A percentile compares a stretch with the other conserved stretches of the same genome.
phyloP scores from a whole-genome alignment of 1,139 yeast species.

The Hyphopichia fennica region DNA sequence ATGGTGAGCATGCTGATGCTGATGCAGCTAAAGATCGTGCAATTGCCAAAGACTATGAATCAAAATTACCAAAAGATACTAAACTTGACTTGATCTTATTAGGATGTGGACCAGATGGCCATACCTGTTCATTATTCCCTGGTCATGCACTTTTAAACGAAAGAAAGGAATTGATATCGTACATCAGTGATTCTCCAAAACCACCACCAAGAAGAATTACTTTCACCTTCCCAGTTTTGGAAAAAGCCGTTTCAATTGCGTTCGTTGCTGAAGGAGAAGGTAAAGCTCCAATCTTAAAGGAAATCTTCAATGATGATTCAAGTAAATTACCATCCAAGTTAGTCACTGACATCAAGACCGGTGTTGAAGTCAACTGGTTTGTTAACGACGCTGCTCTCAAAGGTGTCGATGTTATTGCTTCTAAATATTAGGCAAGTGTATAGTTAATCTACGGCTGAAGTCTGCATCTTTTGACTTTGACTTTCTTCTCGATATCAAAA shows the following conservation, averaged over 20 bases:
- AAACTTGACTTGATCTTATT: conserved; percentile 58
- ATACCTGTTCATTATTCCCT: conserved; percentile 77
- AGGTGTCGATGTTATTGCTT: conserved; percentile 54
- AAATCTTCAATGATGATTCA: conserved; percentile 60
- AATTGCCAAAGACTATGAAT: conserved; percentile 54
- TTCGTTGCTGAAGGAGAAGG: conserved; percentile 91
- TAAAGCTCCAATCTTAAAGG: conserved; percentile 70
- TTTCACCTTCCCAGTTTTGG: conserved; percentile 64
- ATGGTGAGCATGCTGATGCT: conserved; percentile 41
- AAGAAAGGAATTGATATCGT: conserved; percentile 36
- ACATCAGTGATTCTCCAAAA: conserved; percentile 64
- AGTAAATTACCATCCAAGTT: conserved; percentile 66
- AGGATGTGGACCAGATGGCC: conserved; percentile 84
- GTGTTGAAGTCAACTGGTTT: conserved; percentile 69
- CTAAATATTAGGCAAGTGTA: conserved; percentile 37
- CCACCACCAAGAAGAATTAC: conserved; percentile 80
- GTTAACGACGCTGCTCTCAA: conserved; percentile 73
- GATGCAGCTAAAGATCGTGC: conserved; percentile 39
- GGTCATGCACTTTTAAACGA: conserved; percentile 50
- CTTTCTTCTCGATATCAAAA: not conserved
- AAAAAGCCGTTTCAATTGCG: conserved; percentile 56
- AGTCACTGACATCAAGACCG: conserved; percentile 55
- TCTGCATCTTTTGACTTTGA: too few species aligned
- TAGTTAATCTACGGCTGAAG: too few species aligned
- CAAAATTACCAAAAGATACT: conserved; percentile 39